phyloP scores from a whole-genome alignment of 257 asterid species.

The Solanum megistacrolobum region DNA sequence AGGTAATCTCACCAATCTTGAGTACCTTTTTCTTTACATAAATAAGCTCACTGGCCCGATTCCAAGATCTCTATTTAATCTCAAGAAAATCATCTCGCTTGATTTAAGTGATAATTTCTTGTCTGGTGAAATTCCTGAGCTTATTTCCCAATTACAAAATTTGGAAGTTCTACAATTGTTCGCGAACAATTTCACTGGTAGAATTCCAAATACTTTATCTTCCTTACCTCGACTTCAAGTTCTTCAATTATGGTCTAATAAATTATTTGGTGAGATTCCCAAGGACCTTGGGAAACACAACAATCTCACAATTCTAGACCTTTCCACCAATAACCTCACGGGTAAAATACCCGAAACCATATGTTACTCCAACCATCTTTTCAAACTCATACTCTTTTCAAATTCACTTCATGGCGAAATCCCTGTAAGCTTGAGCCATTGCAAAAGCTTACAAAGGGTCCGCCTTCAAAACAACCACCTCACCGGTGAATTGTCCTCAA shows the following conservation, averaged over 20 bases:
- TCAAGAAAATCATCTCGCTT: slow-evolving; percentile 47
- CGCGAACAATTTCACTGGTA: slow-evolving; percentile 61
- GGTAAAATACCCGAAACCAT: slow-evolving; percentile 57
- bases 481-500: slow-evolving; percentile 36
- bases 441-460: slow-evolving; percentile 61
- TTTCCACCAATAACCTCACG: slow-evolving; percentile 60
- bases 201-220: slow-evolving; percentile 48
- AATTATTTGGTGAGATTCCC: slow-evolving; percentile 57
- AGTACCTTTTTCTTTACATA: slow-evolving; percentile 54
- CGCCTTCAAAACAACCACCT: slow-evolving; percentile 57
- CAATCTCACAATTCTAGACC: slow-evolving; percentile 69
- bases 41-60: slow-evolving; percentile 63
- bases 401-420: slow-evolving; percentile 56
- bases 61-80: slow-evolving; percentile 41
- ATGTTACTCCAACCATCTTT: slow-evolving; percentile 37
- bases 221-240: slow-evolving; percentile 53
- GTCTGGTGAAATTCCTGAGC: slow-evolving; percentile 57
- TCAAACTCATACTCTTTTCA: slow-evolving; percentile 75
- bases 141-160: slow-evolving; percentile 20
- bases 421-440: slow-evolving; percentile 37
- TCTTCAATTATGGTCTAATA: slow-evolving; percentile 77
- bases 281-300: slow-evolving; percentile 39
- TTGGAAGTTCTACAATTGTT: slow-evolving; percentile 70
- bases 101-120: slow-evolving; percentile 71
- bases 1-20: slow-evolving; percentile 65